Evolutionary conservation across 2,329 filamentous ascomycete genomes (phyloP).

Genomic region (Lasiodiplodia citricola): DNA sequence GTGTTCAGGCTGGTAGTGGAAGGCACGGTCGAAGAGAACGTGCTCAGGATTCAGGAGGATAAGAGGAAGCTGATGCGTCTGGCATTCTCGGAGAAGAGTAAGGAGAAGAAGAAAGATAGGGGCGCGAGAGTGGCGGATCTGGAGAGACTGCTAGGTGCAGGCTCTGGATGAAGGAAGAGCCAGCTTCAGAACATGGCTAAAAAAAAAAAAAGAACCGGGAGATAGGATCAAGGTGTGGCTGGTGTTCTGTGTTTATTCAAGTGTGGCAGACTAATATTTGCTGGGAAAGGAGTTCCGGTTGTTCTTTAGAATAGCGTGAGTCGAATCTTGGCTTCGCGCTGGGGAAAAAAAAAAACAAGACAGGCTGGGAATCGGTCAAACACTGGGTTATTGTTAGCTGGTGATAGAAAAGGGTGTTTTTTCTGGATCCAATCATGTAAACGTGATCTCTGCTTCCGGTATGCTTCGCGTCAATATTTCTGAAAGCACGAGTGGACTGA

Average conservation of each 20-base stretch:
- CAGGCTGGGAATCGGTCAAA: background rate
- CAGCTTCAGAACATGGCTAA: background rate
- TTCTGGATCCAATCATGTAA: background rate
- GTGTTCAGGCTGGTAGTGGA: constrained; percentile 85
- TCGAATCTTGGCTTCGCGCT: background rate
- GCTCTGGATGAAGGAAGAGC: background rate
- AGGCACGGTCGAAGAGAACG: constrained; percentile 77
- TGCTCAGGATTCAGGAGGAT: constrained; percentile 76
- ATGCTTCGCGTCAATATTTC: background rate
- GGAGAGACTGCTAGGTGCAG: constrained; percentile 44
- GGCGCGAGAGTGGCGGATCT: constrained; percentile 49
- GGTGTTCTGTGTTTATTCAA: background rate
- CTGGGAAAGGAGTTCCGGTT: background rate
- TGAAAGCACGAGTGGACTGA: background rate
- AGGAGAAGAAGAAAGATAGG: constrained; percentile 53
- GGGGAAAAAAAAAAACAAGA: background rate
- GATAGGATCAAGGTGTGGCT: background rate
- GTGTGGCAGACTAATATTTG: background rate
- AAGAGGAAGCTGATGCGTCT: constrained; percentile 79
- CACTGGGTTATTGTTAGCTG: background rate
- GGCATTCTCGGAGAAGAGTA: constrained; percentile 76
- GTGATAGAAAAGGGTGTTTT: background rate
- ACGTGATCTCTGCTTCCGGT: background rate
- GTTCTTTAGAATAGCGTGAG: background rate
- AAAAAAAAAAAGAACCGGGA: background rate